These are phyloP conservation scores for Aspergillus sp. DNA, from an alignment of 2,329 filamentous ascomycete genomes.

Conservation along the genomic window DNA sequence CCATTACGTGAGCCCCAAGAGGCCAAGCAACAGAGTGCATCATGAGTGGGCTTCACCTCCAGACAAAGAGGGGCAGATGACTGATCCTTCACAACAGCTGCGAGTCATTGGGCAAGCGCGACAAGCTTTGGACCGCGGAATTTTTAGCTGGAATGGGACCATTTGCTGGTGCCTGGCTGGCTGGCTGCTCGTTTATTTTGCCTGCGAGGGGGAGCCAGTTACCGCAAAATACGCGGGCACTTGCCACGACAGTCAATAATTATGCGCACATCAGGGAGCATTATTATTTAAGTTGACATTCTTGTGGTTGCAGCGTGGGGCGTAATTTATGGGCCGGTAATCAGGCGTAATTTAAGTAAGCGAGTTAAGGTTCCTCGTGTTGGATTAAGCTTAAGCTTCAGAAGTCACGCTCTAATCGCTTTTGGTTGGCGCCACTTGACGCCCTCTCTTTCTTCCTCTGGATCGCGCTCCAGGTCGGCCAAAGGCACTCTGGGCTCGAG, in stretches of 20 bases:
- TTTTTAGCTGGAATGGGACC: not conserved
- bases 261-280: not conserved
- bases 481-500: not conserved
- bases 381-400: constrained; percentile 47
- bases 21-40: too few species aligned
- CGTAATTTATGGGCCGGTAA: constrained; percentile 13
- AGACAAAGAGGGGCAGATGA: constrained; percentile 8
- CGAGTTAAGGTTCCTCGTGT: constrained; percentile 42
- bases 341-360: constrained; percentile 26
- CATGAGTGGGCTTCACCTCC: not conserved
- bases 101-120: not conserved
- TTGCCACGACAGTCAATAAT: too few species aligned
- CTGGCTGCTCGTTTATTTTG: constrained; percentile 8
- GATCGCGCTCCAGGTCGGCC: not conserved
- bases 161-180: not conserved
- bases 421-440: constrained; percentile 18
- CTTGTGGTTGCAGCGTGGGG: not conserved
- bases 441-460: not conserved
- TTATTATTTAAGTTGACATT: not conserved
- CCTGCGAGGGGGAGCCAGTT: not conserved
- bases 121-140: constrained; percentile 1
- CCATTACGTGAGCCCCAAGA: not conserved
- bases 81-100: constrained; percentile 8
- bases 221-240: too few species aligned
- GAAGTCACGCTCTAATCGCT: constrained; percentile 33